phyloP scores from a whole-genome alignment of 2,329 filamentous ascomycete species.

The Botrytis medusae region DNA sequence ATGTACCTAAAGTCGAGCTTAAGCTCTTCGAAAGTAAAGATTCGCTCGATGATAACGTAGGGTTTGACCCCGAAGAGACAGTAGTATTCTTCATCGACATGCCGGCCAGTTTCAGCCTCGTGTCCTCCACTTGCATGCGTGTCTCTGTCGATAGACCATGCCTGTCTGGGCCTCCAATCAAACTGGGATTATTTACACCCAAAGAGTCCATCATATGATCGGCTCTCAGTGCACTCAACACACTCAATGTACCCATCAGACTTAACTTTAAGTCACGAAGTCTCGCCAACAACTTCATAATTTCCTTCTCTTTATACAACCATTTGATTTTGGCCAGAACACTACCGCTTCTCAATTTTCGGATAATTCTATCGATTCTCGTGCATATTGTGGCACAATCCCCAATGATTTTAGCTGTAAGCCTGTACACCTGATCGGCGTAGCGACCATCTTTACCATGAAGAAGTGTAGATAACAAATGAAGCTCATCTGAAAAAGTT shows the following conservation, averaged over 20 bases:
- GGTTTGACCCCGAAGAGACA: not conserved
- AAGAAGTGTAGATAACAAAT: constrained; percentile 25
- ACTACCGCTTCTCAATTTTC: constrained; percentile 24
- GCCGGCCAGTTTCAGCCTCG: constrained; percentile 19
- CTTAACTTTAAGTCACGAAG: constrained; percentile 30
- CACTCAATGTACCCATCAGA: constrained; percentile 26
- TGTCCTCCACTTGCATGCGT: constrained; percentile 23
- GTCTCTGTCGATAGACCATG: constrained; percentile 19
- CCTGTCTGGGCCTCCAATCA: constrained; percentile 19
- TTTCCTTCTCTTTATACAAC: constrained; percentile 31
- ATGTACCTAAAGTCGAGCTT: not conserved
- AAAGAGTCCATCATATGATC: constrained; percentile 28
- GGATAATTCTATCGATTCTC: constrained; percentile 27
- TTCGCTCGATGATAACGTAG: not conserved
- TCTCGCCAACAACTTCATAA: constrained; percentile 27
- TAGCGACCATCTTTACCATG: constrained; percentile 26
- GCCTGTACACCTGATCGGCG: constrained; percentile 25
- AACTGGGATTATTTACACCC: constrained; percentile 23
- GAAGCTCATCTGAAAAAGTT: constrained; percentile 26
- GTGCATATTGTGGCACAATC: constrained; percentile 29
- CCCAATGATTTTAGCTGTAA: constrained; percentile 30
- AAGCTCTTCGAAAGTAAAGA: not conserved
- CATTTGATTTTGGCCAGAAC: constrained; percentile 27
- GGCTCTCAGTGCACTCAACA: constrained; percentile 25
- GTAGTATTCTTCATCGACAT: constrained; percentile 12